These are phyloP conservation scores for Phyllachora maydis DNA, from an alignment of 2,329 filamentous ascomycete species.

Conservation along the genomic window DNA sequence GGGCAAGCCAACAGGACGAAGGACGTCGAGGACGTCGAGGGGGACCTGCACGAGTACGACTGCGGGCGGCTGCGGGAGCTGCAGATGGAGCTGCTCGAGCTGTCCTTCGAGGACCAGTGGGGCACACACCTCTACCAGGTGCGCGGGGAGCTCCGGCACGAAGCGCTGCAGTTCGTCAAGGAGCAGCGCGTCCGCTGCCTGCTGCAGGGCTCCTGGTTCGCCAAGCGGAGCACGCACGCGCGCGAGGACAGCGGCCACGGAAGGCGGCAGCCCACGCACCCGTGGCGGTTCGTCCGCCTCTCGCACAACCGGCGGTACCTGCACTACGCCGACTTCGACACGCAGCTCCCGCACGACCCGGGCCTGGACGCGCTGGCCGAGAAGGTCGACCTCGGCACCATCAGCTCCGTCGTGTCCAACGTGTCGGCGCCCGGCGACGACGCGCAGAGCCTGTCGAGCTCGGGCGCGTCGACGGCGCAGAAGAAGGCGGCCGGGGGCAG, in stretches of 20 bases:
- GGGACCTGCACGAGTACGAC: conserved; percentile 72
- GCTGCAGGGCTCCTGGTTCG: conserved; percentile 78
- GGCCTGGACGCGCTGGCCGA: conserved; percentile 53
- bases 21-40: conserved; percentile 72
- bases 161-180: conserved; percentile 89
- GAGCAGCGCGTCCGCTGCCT: conserved; percentile 87
- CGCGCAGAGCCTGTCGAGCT: conserved; percentile 18
- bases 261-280: conserved; percentile 20
- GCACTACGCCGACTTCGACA: conserved; percentile 72
- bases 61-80: conserved; percentile 58
- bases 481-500: conserved; percentile 14
- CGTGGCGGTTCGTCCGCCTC: conserved; percentile 70
- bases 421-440: conserved; percentile 47
- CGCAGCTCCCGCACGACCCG: conserved; percentile 42
- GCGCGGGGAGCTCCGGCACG: conserved; percentile 76
- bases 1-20: conserved; percentile 65
- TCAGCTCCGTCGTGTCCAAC: conserved; percentile 89
- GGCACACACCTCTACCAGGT: conserved; percentile 75
- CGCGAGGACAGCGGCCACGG: conserved; percentile 20
- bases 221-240: conserved; percentile 19
- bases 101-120: conserved; percentile 90
- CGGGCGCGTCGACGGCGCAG: conserved; percentile 4
- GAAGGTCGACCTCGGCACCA: conserved; percentile 69
- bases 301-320: conserved; percentile 82
- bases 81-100: conserved; percentile 82